Evolutionary conservation across 2,329 filamentous ascomycete genomes (phyloP).

Genomic region (Stemphylium vesicarium): DNA sequence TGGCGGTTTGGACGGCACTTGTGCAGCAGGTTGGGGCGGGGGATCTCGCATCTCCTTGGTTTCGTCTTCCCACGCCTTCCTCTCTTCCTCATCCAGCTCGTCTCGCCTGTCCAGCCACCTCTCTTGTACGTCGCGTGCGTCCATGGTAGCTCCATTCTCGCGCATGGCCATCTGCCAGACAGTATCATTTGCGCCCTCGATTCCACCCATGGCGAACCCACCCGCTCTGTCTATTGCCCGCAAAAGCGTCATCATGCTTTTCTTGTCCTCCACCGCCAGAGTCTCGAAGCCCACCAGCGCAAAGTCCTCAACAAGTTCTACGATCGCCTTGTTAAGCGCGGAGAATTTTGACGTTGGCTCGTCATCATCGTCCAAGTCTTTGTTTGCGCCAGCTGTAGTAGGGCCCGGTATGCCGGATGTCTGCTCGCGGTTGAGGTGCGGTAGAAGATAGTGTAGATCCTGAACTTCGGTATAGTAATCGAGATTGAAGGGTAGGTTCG

Average conservation of each 20-base stretch:
- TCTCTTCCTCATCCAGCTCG: slow-evolving; percentile 82
- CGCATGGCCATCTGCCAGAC: slow-evolving; percentile 98
- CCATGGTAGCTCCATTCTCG: slow-evolving; percentile 71
- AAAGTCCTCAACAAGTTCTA: slow-evolving; percentile 87
- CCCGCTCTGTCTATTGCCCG: slow-evolving; percentile 89
- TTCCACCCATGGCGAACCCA: slow-evolving; percentile 89
- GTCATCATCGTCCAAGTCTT: slow-evolving; percentile 57
- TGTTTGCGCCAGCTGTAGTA: slow-evolving; percentile 12
- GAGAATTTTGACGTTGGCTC: slow-evolving; percentile 69
- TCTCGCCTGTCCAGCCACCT: slow-evolving; percentile 92
- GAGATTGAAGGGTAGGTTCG: slow-evolving; percentile 89
- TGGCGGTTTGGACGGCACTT: slow-evolving; percentile 3
- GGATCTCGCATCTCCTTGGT: slow-evolving; percentile 55
- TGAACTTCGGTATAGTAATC: slow-evolving; percentile 98
- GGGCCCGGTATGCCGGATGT: slow-evolving; percentile 46
- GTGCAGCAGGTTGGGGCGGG: slow-evolving; percentile 14
- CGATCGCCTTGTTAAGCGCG: slow-evolving; percentile 83
- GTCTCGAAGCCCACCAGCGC: slow-evolving; percentile 91
- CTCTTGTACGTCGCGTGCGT: slow-evolving; percentile 90
- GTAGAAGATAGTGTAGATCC: slow-evolving; percentile 83
- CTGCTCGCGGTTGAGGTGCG: slow-evolving; percentile 78
- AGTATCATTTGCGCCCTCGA: slow-evolving; percentile 91
- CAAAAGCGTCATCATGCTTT: slow-evolving; percentile 92
- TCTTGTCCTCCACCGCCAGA: slow-evolving; percentile 93
- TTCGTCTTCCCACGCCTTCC: slow-evolving; percentile 76